Evolutionary conservation across 306 rosid species (phyloP).

Genomic region (Medicago lupulina): DNA sequence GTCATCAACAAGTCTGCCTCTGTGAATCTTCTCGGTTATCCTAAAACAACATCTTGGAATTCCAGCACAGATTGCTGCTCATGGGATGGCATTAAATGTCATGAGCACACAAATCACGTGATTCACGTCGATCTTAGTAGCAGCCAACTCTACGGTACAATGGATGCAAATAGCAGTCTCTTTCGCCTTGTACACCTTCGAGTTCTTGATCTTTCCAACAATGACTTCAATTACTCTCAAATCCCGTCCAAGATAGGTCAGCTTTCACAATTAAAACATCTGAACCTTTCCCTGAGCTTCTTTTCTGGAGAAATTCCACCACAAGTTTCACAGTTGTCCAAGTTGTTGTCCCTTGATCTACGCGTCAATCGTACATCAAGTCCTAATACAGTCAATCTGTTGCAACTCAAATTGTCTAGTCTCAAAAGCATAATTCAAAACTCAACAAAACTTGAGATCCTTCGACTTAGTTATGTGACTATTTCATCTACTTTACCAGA

Average conservation of each 20-base stretch:
- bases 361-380: fast-evolving
- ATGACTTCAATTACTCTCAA: slow-evolving; percentile 44
- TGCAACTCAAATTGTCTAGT: slow-evolving; percentile 9
- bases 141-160: slow-evolving; percentile 34
- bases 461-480: neutral
- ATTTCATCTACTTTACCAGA: slow-evolving; percentile 37
- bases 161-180: slow-evolving; percentile 27
- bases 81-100: slow-evolving; percentile 45
- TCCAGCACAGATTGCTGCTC: slow-evolving; percentile 38
- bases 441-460: slow-evolving; percentile 22
- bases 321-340: slow-evolving; percentile 33
- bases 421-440: slow-evolving; percentile 41
- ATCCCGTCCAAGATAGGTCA: slow-evolving; percentile 40
- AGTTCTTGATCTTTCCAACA: slow-evolving; percentile 36
- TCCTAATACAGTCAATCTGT: neutral
- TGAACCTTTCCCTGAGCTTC: neutral
- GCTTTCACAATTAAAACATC: slow-evolving; percentile 16
- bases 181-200: slow-evolving; percentile 20
- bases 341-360: slow-evolving; percentile 29
- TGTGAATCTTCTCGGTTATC: slow-evolving; percentile 18
- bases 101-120: slow-evolving; percentile 31
- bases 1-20: slow-evolving; percentile 22
- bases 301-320: slow-evolving; percentile 33
- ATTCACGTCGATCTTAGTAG: slow-evolving; percentile 36
- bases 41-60: slow-evolving; percentile 40